Conservation (phyloP, 108 stramenopile species). For the Pseudonitzschia delicatissima region DNA sequence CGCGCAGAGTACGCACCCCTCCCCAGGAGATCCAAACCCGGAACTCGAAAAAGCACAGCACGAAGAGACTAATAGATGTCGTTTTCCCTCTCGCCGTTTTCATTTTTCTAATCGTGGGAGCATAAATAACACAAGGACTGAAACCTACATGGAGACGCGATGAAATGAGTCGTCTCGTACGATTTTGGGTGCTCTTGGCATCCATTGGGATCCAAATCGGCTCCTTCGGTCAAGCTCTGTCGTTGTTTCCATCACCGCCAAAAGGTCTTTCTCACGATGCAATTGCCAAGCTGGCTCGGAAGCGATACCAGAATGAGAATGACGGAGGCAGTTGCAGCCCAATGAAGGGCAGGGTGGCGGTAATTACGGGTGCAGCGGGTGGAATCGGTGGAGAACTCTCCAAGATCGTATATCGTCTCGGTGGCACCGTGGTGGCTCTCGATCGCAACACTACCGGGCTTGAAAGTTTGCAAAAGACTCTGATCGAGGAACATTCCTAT, state of each 20-base stretch:
- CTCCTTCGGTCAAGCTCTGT: not conserved
- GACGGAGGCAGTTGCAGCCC: not conserved
- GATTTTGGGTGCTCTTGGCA: no score
- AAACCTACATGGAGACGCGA: no score
- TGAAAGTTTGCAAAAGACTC: slow-evolving; percentile 13
- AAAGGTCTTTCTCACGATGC: not conserved
- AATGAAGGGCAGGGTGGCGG: not conserved
- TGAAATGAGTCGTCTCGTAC: no score
- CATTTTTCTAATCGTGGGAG: no score
- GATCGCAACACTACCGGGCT: slow-evolving; percentile 39
- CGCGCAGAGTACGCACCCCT: no score
- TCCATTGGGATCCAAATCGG: no score
- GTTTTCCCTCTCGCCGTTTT: no score
- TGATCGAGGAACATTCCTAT: not conserved
- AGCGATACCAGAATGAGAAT: not conserved
- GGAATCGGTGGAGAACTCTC: slow-evolving; percentile 47
- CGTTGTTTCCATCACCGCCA: not conserved
- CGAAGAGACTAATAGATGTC: no score
- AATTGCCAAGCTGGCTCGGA: slow-evolving; percentile 15
- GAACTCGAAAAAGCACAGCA: no score
- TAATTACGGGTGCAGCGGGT: slow-evolving; percentile 46
- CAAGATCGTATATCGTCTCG: slow-evolving; percentile 20
- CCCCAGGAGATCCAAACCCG: no score
- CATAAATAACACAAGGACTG: no score
- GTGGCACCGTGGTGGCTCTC: slow-evolving; percentile 51